phyloP scores from a whole-genome alignment of 2,329 filamentous ascomycete genomes.

The Arthrinium puccinioides region DNA sequence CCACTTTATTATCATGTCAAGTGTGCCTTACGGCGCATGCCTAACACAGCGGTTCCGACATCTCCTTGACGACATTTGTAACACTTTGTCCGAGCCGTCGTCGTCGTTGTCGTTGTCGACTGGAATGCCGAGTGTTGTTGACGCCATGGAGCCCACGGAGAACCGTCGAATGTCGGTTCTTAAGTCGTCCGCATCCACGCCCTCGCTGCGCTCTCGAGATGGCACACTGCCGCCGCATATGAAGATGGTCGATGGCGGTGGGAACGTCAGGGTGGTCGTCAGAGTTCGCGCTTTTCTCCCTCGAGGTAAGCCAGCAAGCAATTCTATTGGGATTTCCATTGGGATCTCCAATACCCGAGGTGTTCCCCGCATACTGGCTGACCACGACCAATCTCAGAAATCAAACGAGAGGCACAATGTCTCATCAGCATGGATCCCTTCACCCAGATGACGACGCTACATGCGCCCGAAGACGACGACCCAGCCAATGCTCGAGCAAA shows the following conservation, averaged over 20 bases:
- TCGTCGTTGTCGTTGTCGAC: no score
- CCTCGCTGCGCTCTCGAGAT: constrained; percentile 68
- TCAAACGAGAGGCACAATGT: constrained; percentile 72
- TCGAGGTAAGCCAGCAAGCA: constrained; percentile 48
- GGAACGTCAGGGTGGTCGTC: constrained; percentile 78
- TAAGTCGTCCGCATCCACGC: constrained; percentile 68
- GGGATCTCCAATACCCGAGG: not conserved
- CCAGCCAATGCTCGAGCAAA: constrained; percentile 50
- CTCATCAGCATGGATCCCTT: constrained; percentile 86
- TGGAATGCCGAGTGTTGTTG: constrained; percentile 1
- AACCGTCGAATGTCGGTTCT: constrained; percentile 1
- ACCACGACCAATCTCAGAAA: constrained; percentile 48
- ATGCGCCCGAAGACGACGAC: constrained; percentile 55
- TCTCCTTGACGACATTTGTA: constrained; percentile 12
- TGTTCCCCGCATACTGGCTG: not conserved
- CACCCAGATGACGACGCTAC: constrained; percentile 77
- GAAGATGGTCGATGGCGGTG: constrained; percentile 55
- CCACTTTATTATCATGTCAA: no score
- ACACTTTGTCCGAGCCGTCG: constrained; percentile 2
- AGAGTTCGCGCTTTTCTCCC: constrained; percentile 73
- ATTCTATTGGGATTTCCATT: not conserved
- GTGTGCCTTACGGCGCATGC: constrained; percentile 15
- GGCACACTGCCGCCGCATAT: constrained; percentile 51
- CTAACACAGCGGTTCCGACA: constrained; percentile 15
- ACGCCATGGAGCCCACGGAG: not conserved